Evolutionary conservation across 352 stramenopile species (phyloP).

Genomic region (Phytophthora ramorum): DNA sequence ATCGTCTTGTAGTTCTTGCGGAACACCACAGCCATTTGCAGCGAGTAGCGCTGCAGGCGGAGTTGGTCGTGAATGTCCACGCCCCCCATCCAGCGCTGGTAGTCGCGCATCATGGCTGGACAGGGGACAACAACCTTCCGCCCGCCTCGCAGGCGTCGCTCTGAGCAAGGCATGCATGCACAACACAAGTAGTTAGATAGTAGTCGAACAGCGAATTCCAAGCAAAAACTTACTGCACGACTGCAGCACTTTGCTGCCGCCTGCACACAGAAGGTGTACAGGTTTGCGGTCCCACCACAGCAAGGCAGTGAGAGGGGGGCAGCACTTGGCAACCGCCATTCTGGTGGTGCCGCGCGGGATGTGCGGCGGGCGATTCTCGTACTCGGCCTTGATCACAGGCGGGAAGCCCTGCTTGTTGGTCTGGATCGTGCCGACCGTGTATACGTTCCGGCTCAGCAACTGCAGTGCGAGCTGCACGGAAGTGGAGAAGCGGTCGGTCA

Average conservation of each 20-base stretch:
- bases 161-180: slow-evolving; percentile 5
- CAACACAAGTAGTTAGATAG: background rate
- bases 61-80: slow-evolving; percentile 29
- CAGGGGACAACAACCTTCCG: slow-evolving; percentile 14
- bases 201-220: background rate
- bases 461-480: slow-evolving; percentile 23
- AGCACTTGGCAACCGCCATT: slow-evolving; percentile 1
- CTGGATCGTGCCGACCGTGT: slow-evolving; percentile 13
- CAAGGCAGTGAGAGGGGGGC: background rate
- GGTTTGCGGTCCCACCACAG: slow-evolving; percentile 9
- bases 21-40: slow-evolving; percentile 15
- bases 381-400: background rate
- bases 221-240: slow-evolving; percentile 2
- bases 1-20: slow-evolving; percentile 38
- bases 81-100: slow-evolving; percentile 18
- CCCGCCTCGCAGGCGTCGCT: slow-evolving; percentile 1
- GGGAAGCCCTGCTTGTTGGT: slow-evolving; percentile 3
- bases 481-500: slow-evolving; percentile 27
- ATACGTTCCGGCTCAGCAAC: slow-evolving; percentile 20
- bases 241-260: slow-evolving; percentile 6
- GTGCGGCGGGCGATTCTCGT: background rate
- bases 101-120: slow-evolving; percentile 15
- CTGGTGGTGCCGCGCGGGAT: background rate
- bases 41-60: slow-evolving; percentile 22
- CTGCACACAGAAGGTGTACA: background rate